Conservation (phyloP, 1,284 basidiomycete species). For the Fomitopsis palustris region DNA sequence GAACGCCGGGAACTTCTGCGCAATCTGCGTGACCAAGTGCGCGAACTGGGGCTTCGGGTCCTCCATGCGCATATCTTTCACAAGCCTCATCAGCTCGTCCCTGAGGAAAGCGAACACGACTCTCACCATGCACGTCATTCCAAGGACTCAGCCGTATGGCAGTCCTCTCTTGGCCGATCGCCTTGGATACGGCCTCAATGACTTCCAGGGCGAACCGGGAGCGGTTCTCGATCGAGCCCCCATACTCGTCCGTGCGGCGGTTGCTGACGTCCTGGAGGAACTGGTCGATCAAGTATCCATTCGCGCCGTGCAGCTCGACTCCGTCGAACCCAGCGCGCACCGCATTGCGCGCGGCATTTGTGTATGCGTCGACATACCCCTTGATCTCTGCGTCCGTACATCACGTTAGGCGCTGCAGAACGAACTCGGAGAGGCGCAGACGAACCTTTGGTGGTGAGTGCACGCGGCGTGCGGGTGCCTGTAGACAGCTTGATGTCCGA, state of each 20-base stretch:
- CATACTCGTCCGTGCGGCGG: conserved; percentile 57
- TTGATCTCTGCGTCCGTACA: conserved; percentile 33
- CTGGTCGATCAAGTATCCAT: conserved; percentile 42
- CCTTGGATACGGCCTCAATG: conserved; percentile 39
- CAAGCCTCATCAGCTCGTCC: too few relatives aligned
- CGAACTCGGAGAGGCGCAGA: too few relatives aligned
- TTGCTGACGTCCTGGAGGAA: conserved; percentile 44
- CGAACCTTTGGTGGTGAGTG: conserved; percentile 30
- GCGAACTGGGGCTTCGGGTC: conserved; percentile 45
- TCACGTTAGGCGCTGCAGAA: not conserved
- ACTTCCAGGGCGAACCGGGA: conserved; percentile 46
- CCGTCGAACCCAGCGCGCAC: conserved; percentile 47
- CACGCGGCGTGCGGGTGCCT: conserved; percentile 30
- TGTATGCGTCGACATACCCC: conserved; percentile 37
- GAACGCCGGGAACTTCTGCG: conserved; percentile 39
- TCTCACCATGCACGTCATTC: conserved; percentile 35
- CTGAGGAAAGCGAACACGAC: too few relatives aligned
- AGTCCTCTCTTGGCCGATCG: conserved; percentile 37
- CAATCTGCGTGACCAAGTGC: conserved; percentile 34
- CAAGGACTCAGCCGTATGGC: conserved; percentile 56
- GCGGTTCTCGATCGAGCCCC: conserved; percentile 54
- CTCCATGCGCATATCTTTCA: conserved; percentile 42
- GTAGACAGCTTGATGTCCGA: conserved; percentile 38
- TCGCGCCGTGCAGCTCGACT: conserved; percentile 29
- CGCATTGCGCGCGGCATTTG: conserved; percentile 38